Evolutionary conservation across 2,329 filamentous ascomycete species (phyloP), one percentile per base, ranked within the genome.

Genomic region (Colletotrichum tamarilloi): DNA sequence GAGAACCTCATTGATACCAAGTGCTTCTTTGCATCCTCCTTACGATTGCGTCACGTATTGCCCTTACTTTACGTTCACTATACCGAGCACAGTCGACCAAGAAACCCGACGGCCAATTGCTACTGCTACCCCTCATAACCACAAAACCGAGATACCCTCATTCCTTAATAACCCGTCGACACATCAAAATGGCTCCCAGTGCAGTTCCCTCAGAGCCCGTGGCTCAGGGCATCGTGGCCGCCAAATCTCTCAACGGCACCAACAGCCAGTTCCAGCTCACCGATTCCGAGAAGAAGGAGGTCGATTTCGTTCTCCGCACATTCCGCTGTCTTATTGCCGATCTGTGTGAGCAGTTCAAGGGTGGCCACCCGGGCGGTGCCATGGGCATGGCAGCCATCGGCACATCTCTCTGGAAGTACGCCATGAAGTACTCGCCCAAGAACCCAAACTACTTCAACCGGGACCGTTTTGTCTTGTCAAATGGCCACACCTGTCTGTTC

Each of bases 291-390:
- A 75, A 74, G 64, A 68, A 62, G 30, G 59, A 75, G 49, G 74
- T 72, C 52, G 74, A 75, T 26, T 64, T 73, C 14, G 89, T 92
- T 2, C 81, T 93, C 63, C 87, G 86, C 76, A 89, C 88, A 6
- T 92, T 92, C 78, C 85, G 92, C 67, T 83, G 88, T 62, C 81
- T 93, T 35, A 91, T 93, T 72, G 90, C 92, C 57, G 92, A 94
- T 78, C 81, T 94, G 3, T 93, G 91, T 77, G 87, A 93, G 79
- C 91, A 93, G 75, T 94, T 92, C 81, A 89, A 89, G 74, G 91
- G 91, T 46, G 92, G 92, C 0, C 92, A 93, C 78, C 92, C 91
- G 22, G 92, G 91, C 28, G 79, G 81, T 52, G 88, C 87, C 22
- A 90, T 91, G 79, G 88, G 89, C 49, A 91, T 91, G 83, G 89